Evolutionary conservation across 2,329 filamentous ascomycete species (phyloP).

Genomic region (Erysiphe pisi): DNA sequence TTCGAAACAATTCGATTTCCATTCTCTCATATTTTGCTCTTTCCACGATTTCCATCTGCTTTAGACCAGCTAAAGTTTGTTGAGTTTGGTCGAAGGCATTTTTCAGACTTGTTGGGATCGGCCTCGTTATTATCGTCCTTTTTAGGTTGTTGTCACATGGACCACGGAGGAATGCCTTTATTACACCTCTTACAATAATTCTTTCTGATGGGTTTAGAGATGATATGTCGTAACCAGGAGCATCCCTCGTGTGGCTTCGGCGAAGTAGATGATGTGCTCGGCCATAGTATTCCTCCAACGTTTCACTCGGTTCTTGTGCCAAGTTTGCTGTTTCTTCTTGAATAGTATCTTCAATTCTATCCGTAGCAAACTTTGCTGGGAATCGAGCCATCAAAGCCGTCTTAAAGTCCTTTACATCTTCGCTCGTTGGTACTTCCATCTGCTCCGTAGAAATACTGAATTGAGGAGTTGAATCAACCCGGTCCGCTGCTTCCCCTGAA

Average conservation of each 20-base stretch:
- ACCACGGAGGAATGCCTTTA: not conserved
- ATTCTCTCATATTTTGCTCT: not conserved
- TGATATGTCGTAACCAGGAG: not conserved
- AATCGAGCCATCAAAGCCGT: not conserved
- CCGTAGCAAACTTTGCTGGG: not conserved
- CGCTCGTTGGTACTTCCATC: not conserved
- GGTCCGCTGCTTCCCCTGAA: not conserved
- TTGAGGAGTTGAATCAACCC: conserved; percentile 7
- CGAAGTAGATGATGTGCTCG: not conserved
- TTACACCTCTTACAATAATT: not conserved
- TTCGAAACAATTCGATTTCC: not conserved
- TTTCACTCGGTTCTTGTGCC: not conserved
- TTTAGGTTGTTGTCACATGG: not conserved
- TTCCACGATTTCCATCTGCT: not conserved
- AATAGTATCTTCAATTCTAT: not conserved
- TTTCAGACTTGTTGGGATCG: not conserved
- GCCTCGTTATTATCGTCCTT: not conserved
- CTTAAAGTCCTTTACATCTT: conserved; percentile 2
- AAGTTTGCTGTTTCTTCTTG: not conserved
- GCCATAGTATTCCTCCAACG: not conserved
- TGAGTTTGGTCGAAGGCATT: not conserved
- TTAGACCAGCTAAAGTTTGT: not conserved
- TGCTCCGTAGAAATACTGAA: not conserved
- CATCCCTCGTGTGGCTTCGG: not conserved
- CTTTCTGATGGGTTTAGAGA: not conserved